Evolutionary conservation across 2,329 filamentous ascomycete genomes (phyloP).

Genomic region (Seiridium unicorne): DNA sequence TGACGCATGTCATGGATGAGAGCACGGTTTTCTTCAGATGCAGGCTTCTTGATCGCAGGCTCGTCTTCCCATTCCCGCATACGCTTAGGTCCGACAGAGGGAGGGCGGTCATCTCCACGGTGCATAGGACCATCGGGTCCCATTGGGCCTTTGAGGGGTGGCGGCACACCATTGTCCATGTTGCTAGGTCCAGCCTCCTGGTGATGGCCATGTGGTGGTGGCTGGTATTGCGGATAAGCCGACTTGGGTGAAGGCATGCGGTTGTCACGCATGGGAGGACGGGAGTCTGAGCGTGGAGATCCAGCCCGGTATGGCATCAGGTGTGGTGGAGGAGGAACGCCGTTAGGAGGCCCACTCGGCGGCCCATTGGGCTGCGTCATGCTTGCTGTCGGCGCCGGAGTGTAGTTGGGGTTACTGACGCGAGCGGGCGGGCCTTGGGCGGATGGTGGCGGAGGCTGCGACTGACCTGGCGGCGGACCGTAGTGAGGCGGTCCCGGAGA

Average conservation of each 20-base stretch:
- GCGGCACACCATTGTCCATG: conserved; percentile 68
- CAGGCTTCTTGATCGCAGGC: conserved; percentile 74
- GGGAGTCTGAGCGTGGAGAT: conserved; percentile 79
- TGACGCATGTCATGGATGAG: conserved; percentile 82
- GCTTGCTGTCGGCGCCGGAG: conserved; percentile 31
- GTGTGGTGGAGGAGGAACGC: conserved; percentile 41
- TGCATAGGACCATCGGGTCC: conserved; percentile 68
- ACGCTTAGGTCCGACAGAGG: conserved; percentile 79
- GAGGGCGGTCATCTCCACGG: conserved; percentile 68
- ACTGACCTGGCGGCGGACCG: conserved; percentile 43
- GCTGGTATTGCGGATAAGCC: conserved; percentile 75
- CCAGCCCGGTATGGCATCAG: conserved; percentile 74
- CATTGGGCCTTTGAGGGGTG: conserved; percentile 49
- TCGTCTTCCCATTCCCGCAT: conserved; percentile 93
- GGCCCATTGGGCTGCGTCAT: conserved; percentile 41
- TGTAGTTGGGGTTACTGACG: conserved; percentile 38
- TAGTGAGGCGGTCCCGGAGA: conserved; percentile 56
- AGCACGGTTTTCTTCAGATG: conserved; percentile 83
- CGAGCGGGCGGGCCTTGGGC: conserved; percentile 38
- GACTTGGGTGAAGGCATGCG: conserved; percentile 90
- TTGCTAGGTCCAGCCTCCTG: conserved; percentile 56
- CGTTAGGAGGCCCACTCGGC: conserved; percentile 28
- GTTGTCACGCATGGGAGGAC: conserved; percentile 75
- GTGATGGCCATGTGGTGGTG: conserved; percentile 65
- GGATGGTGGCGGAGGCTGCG: conserved; percentile 45